Percentiles rank a stretch among this genome's conserved stretches.
Evolutionary conservation across 2,329 filamentous ascomycete genomes (phyloP).

Genomic region (Mycogone perniciosa): DNA sequence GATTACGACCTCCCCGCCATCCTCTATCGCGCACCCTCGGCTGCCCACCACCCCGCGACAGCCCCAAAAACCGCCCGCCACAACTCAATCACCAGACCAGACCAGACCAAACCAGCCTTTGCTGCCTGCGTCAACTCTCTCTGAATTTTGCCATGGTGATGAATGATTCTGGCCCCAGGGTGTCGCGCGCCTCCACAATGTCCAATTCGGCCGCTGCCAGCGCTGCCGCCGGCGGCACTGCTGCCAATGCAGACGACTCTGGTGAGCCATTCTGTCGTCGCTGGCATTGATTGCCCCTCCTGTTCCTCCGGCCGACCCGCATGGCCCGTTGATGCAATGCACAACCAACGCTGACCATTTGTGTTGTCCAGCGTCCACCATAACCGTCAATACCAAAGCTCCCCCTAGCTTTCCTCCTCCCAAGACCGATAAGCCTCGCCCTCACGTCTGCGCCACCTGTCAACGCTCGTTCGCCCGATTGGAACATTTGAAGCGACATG

Average conservation of each 20-base stretch:
- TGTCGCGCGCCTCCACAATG: constrained; percentile 32
- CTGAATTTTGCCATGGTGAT: constrained; percentile 30
- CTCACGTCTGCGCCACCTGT: constrained; percentile 89
- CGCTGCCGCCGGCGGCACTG: constrained; percentile 18
- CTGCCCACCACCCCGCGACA: constrained; percentile 18
- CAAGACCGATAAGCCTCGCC: constrained; percentile 95
- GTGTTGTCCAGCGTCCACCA: constrained; percentile 38
- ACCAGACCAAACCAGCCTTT: background rate
- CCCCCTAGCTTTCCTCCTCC: constrained; percentile 61
- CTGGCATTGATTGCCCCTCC: constrained; percentile 29
- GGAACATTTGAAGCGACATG: constrained; percentile 95
- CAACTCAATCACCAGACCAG: constrained; percentile 17
- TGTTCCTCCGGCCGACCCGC: constrained; percentile 21
- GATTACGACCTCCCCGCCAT: constrained; percentile 13
- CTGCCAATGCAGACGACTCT: constrained; percentile 29
- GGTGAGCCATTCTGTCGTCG: constrained; percentile 29
- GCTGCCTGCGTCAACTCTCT: background rate
- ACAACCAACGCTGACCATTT: constrained; percentile 22
- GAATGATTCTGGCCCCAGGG: constrained; percentile 33
- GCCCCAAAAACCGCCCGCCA: constrained; percentile 13
- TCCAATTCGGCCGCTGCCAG: constrained; percentile 28
- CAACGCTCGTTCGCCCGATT: constrained; percentile 86
- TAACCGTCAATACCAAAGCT: constrained; percentile 44
- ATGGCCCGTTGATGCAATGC: constrained; percentile 16
- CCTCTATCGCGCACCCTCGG: constrained; percentile 9